Percentiles rank a stretch among this genome's conserved stretches.
Conservation (phyloP, 257 asterid species). For the Solanum ossicruentum region DNA sequence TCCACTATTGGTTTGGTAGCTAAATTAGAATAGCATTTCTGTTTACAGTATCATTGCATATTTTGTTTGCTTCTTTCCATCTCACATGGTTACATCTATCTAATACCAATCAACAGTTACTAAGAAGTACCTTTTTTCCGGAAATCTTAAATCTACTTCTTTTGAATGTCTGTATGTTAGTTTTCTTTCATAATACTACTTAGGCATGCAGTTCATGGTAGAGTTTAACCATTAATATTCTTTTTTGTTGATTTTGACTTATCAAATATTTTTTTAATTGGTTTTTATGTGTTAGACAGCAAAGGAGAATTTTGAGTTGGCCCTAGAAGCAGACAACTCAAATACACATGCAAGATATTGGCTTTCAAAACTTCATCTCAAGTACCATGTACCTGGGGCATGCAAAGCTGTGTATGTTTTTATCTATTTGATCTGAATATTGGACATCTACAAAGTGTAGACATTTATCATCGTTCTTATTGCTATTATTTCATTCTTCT, state of each 20-base stretch:
- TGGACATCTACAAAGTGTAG: not conserved
- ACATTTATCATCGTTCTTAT: not conserved
- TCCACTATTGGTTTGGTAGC: not conserved
- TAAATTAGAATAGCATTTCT: not conserved
- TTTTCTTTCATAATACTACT: not conserved
- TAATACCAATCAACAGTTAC: not conserved
- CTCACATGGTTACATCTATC: not conserved
- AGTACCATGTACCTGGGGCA: slow-evolving; percentile 90
- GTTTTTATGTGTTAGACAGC: slow-evolving; percentile 47
- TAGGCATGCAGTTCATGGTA: not conserved
- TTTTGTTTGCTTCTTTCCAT: not conserved
- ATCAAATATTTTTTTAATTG: not conserved
- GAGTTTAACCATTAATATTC: not conserved
- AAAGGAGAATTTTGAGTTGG: slow-evolving; percentile 82
- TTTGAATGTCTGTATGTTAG: not conserved
- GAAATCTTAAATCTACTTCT: not conserved
- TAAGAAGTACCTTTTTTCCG: not conserved
- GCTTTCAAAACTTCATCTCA: slow-evolving; percentile 76
- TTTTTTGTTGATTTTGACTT: not conserved
- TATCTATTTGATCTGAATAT: not conserved
- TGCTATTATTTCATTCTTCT: not conserved
- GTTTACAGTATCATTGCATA: not conserved
- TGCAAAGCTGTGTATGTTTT: slow-evolving; percentile 65
- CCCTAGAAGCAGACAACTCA: slow-evolving; percentile 87
- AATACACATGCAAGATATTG: slow-evolving; percentile 89